A percentile compares a stretch with the other conserved stretches of the same genome.
Conservation (phyloP, 768 basidiomycete genomes). For the Wakefieldia striispora region DNA sequence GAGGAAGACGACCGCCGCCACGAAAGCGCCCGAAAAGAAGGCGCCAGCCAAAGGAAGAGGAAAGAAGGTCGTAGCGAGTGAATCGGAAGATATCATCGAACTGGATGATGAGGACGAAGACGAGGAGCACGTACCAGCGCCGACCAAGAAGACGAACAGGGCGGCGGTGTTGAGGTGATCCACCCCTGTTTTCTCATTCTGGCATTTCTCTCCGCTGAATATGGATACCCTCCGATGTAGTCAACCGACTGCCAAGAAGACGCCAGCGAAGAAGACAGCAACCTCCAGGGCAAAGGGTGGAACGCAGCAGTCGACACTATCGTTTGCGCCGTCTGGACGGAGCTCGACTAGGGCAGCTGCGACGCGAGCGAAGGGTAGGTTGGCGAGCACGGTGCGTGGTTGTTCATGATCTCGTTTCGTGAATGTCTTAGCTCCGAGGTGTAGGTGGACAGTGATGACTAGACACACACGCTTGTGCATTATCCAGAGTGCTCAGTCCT, state of each 20-base stretch:
- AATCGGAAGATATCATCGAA: slow-evolving; percentile 53
- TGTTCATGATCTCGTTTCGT: neutral
- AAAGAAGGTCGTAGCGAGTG: slow-evolving; percentile 52
- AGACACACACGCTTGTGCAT: slow-evolving; percentile 1
- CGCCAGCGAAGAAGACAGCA: slow-evolving; percentile 47
- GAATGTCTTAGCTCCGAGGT: neutral
- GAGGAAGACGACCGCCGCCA: slow-evolving; percentile 17
- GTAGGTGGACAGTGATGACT: slow-evolving; percentile 31
- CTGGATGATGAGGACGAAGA: slow-evolving; percentile 56
- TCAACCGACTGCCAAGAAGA: slow-evolving; percentile 47
- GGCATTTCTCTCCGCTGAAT: slow-evolving; percentile 27
- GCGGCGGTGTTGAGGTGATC: slow-evolving; percentile 63
- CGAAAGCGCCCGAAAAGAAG: slow-evolving; percentile 43
- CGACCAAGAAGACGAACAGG: slow-evolving; percentile 57
- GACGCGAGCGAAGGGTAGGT: slow-evolving; percentile 60
- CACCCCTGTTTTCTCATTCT: slow-evolving; percentile 13
- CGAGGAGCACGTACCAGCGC: slow-evolving; percentile 42
- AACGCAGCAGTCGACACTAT: slow-evolving; percentile 47
- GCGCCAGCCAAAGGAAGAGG: slow-evolving; percentile 49
- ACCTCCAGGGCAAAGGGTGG: slow-evolving; percentile 31
- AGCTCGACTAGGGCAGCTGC: slow-evolving; percentile 65
- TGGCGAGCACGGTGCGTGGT: slow-evolving; percentile 44
- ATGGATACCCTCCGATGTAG: slow-evolving; percentile 15
- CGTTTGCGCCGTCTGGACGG: slow-evolving; percentile 60
- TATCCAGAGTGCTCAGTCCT: neutral